Conservation (phyloP, 2,329 filamentous ascomycete species). For the Albophoma yamanashiensis region DNA sequence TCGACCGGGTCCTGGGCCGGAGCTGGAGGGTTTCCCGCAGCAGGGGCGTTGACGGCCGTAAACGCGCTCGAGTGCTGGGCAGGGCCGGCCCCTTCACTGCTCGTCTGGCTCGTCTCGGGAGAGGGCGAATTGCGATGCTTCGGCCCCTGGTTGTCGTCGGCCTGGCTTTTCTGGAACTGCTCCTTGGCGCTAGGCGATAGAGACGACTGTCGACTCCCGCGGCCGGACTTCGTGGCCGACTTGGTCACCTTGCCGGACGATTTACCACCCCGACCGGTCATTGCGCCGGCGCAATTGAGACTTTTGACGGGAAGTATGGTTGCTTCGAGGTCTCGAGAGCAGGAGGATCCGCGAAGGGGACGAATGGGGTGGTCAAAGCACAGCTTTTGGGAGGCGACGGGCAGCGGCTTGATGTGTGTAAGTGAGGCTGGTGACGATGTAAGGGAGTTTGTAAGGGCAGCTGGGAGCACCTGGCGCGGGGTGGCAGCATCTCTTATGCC, state of each 20-base stretch:
- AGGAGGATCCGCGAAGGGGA: not conserved
- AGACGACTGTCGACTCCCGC: not conserved
- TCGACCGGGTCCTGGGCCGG: not conserved
- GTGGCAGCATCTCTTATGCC: not conserved
- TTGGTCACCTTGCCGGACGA: not conserved
- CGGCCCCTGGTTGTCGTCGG: not conserved
- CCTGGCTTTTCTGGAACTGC: not conserved
- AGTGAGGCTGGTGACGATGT: not conserved
- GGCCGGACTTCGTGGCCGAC: not conserved
- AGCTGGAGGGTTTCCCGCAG: not conserved
- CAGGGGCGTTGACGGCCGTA: not conserved
- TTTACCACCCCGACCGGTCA: not conserved
- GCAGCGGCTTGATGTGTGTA: not conserved
- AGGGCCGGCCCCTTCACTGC: not conserved
- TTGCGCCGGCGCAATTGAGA: not conserved
- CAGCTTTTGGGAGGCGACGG: not conserved
- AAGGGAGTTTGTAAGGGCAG: constrained; percentile 4
- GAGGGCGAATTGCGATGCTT: not conserved
- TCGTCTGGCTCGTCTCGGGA: not conserved
- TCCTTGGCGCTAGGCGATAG: not conserved
- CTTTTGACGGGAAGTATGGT: not conserved
- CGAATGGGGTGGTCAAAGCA: not conserved
- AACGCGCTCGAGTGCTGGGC: not conserved
- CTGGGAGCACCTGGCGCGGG: constrained; percentile 10
- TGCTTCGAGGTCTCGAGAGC: not conserved